Evolutionary conservation across 371 early-diverging fungal genomes (phyloP), one percentile per base, ranked within the genome.

Genomic region (Smittium culicis): DNA sequence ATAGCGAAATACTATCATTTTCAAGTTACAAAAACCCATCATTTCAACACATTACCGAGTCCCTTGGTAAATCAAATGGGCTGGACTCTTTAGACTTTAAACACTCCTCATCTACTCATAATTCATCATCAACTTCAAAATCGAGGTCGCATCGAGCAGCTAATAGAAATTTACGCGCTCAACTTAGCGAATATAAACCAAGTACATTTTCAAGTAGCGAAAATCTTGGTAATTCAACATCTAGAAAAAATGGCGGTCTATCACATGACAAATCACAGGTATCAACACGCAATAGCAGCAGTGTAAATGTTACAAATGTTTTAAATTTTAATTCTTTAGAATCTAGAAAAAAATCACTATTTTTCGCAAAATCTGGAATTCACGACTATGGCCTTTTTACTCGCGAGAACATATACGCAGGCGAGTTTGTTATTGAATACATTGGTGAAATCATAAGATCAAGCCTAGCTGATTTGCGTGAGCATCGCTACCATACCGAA

Each of bases 361-460:
- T 83, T 54, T 94, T 98, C 74, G 92, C 90, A 1, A 88, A 88
- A 70, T 89, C 90, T 2, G 81, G 84, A 20, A 98, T 98, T 72
- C 98, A 98, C 73, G 92, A 92, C 75, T 96, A 93, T 94, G 98
- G 98, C 0, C 75, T 97, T 69, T 98, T 92, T 85, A 92, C 96
- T 8, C 81, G 86, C 71, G 94, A 94, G 75, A 82, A 81, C 54
- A 93, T 98, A 66, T 89, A 89, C 68, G 86, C 86, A 31, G 83
- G 86, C 71, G 98, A 98, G 66, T 87, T 98, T 82, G 94, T 98
- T 34, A 95, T 98, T 66, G 94, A 97, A 78, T 99, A 99, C 72
- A 89, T 96, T 59, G 99, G 99, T n/a, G 98, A 99, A 80, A 80
- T 91, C 33, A 92, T 99, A 68, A 87, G 98, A 45, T 90, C 92